Evolutionary conservation across 1,284 basidiomycete genomes (phyloP).

Genomic region (Caloboletus inedulis): DNA sequence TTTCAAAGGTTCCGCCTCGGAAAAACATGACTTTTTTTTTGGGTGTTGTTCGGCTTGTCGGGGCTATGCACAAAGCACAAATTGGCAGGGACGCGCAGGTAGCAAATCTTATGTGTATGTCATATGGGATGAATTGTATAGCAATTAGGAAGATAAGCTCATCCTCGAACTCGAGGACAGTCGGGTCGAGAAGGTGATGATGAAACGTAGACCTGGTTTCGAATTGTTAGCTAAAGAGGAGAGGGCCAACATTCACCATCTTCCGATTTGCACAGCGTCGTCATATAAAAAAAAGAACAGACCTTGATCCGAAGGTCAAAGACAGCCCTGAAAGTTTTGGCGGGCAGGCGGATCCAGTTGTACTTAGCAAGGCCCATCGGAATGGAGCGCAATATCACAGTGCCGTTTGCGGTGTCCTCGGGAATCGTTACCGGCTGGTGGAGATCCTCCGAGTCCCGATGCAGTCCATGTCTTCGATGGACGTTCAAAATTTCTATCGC

Average conservation of each 20-base stretch:
- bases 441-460: slow-evolving; percentile 19
- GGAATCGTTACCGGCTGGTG: slow-evolving; percentile 8
- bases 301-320: slow-evolving; percentile 15
- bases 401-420: slow-evolving; percentile 20
- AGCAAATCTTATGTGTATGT: slow-evolving; percentile 1
- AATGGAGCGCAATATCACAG: neutral
- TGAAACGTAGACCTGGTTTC: neutral
- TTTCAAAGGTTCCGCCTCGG: slow-evolving; percentile 3
- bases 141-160: slow-evolving; percentile 9
- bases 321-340: slow-evolving; percentile 17
- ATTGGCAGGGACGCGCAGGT: slow-evolving; percentile 3
- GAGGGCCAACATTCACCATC: neutral
- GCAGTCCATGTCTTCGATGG: slow-evolving; percentile 22
- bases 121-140: slow-evolving; percentile 2
- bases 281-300: neutral
- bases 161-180: neutral
- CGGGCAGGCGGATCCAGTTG: slow-evolving; percentile 18
- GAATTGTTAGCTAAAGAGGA: neutral
- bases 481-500: slow-evolving; percentile 13
- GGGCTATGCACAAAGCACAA: slow-evolving; percentile 18
- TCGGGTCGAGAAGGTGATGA: slow-evolving; percentile 2
- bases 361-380: slow-evolving; percentile 9
- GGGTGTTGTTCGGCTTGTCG: slow-evolving; percentile 8
- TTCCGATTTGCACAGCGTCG: slow-evolving; percentile 8
- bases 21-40: slow-evolving; percentile 3